phyloP scores from a whole-genome alignment of 495 filamentous ascomycete genomes.

The Trichoderma gamsii region DNA sequence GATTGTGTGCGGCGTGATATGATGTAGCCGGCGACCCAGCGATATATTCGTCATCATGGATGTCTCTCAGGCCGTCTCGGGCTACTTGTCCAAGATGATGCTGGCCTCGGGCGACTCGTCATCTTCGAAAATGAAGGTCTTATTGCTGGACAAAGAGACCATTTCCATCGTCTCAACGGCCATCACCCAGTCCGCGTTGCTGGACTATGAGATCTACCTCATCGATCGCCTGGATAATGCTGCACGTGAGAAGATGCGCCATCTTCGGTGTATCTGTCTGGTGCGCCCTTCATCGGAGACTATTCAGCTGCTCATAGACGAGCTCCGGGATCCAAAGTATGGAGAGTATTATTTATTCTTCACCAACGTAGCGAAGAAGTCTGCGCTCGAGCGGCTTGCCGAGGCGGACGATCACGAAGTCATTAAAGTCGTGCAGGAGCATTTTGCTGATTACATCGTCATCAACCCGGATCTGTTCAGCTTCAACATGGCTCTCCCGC shows the following conservation, averaged over 20 bases:
- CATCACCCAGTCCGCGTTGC: constrained; percentile 90
- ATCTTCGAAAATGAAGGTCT: constrained; percentile 93
- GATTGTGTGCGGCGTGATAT: constrained; percentile 12
- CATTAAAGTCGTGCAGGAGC: constrained; percentile 84
- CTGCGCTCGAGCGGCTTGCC: constrained; percentile 85
- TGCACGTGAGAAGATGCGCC: constrained; percentile 94
- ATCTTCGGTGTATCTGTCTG: constrained; percentile 89
- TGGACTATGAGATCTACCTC: constrained; percentile 95
- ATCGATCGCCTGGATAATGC: constrained; percentile 91
- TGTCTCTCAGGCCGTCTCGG: constrained; percentile 81
- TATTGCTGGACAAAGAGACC: constrained; percentile 91
- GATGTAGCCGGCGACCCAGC: neutral
- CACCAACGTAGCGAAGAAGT: constrained; percentile 95
- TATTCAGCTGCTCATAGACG: constrained; percentile 88
- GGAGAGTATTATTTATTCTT: constrained; percentile 97
- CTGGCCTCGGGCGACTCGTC: constrained; percentile 67
- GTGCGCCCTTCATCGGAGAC: constrained; percentile 85
- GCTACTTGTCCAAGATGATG: constrained; percentile 97
- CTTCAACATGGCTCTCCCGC: constrained; percentile 66
- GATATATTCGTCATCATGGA: constrained; percentile 59
- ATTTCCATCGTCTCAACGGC: constrained; percentile 89
- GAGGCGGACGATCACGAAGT: constrained; percentile 99
- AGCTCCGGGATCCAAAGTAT: constrained; percentile 93
- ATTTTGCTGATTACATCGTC: constrained; percentile 91
- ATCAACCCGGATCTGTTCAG: constrained; percentile 93